Evolutionary conservation across 176 grass and related monocot species (phyloP).

Genomic region (Aegilops longissima): DNA sequence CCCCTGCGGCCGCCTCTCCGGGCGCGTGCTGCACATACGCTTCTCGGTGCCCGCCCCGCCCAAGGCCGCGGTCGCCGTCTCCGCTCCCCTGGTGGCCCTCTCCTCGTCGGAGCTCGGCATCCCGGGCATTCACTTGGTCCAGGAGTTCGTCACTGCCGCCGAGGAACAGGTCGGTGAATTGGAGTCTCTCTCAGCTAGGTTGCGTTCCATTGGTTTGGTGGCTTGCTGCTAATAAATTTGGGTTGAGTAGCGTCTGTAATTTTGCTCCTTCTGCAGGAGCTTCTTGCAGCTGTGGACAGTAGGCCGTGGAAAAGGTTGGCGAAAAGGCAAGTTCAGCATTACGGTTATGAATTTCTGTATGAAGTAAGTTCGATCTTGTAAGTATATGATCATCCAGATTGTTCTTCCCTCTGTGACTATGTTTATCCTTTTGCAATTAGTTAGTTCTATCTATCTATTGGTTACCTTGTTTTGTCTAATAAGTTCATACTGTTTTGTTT

Average conservation of each 20-base stretch:
- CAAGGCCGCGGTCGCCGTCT: constrained; percentile 28
- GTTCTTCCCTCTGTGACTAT: not conserved
- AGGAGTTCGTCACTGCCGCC: constrained; percentile 66
- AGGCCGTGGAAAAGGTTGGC: constrained; percentile 69
- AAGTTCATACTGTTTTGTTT: not conserved
- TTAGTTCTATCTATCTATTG: not conserved
- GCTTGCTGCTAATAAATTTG: not conserved
- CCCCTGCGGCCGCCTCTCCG: constrained; percentile 43
- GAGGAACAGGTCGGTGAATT: constrained; percentile 64
- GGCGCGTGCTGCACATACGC: constrained; percentile 64
- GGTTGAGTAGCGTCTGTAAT: not conserved
- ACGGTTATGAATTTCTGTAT: constrained; percentile 93
- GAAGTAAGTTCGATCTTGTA: constrained; percentile 68
- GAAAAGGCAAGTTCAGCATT: constrained; percentile 96
- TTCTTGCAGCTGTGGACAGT: constrained; percentile 71
- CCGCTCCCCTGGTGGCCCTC: constrained; percentile 43
- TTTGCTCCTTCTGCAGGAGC: constrained; percentile 45
- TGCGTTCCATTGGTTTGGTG: not conserved
- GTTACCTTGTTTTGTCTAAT: not conserved
- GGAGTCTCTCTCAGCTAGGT: not conserved
- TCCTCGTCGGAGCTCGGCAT: constrained; percentile 55
- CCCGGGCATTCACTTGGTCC: constrained; percentile 73
- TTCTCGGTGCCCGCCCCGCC: constrained; percentile 55
- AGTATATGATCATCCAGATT: constrained; percentile 10
- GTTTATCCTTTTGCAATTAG: not conserved